Evolutionary conservation across 1,284 basidiomycete species (phyloP), one percentile per base, ranked within the genome.

Genomic region (Pisolithus thermaeus): DNA sequence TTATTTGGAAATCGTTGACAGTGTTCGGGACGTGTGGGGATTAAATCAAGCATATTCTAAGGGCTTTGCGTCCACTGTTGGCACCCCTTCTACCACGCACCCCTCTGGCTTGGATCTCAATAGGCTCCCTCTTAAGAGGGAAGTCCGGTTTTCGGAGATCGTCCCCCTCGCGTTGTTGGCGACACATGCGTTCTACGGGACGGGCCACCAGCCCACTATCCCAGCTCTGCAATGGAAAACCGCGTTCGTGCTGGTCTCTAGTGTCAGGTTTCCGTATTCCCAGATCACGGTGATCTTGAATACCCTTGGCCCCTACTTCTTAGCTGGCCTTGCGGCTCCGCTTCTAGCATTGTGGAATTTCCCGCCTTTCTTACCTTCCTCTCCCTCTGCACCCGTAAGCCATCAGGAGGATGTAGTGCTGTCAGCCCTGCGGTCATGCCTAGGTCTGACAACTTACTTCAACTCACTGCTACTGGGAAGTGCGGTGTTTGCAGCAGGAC

Each of bases 261-360:
- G n/a, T n/a, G n/a, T n/a, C n/a, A n/a, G n/a, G n/a, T n/a, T n/a
- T n/a, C n/a, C n/a, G n/a, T n/a, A n/a, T 61, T 88, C 93, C 0
- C 87, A 87, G 0, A 42, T 88, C 1, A 82, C 92, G 18, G 87
- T 96, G 4, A 64, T 80, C 2, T 66, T 90, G 56, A 99, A 99
- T 70, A 86, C 87, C 3, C 76, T 94, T 58, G 90, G 92, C 0
- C 79, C 88, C 0, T 67, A 83, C 40, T 75, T 87, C 59, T 59
- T 93, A 35, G 71, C 87, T 36, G 84, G 78, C 0, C 65, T 92
- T 14, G 79, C 83, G 1, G 72, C 78, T 4, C 87, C 91, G 0
- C 75, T 97, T 1, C 67, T 94, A n/a, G 85, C 81, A 6, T 63
- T 92, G 9, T 98, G 95, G 96, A 95, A 97, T 64, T 73, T 88